phyloP scores from a whole-genome alignment of 352 stramenopile species.

The Pythium aphanidermatum region DNA sequence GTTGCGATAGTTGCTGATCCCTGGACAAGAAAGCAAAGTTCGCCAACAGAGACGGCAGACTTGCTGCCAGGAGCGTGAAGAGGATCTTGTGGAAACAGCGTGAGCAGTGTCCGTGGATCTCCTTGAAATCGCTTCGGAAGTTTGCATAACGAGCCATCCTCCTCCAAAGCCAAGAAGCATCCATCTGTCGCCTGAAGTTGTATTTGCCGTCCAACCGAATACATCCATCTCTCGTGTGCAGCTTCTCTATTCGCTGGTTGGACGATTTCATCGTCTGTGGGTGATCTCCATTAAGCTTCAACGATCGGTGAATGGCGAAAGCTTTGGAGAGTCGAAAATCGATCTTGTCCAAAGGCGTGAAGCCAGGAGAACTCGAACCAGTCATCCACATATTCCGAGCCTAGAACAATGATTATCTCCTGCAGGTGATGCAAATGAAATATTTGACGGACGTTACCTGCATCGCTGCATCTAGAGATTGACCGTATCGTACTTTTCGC shows the following conservation, averaged over 20 bases:
- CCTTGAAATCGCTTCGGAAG: constrained; percentile 8
- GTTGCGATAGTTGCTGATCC: constrained; percentile 18
- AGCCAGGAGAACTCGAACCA: neutral
- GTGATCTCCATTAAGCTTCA: too few species aligned
- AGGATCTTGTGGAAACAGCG: constrained; percentile 30
- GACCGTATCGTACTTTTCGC: constrained; percentile 52
- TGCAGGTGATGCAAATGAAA: too few species aligned
- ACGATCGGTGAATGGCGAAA: too few species aligned
- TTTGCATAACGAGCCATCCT: constrained; percentile 30
- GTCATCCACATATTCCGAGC: constrained; percentile 1
- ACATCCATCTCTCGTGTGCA: constrained; percentile 14
- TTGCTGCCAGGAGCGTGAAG: constrained; percentile 10
- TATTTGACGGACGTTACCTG: too few species aligned
- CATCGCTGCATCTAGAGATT: constrained; percentile 37
- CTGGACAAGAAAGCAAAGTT: constrained; percentile 29
- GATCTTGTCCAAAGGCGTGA: too few species aligned
- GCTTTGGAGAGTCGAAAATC: too few species aligned
- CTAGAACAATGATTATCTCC: neutral
- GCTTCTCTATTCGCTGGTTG: constrained; percentile 1
- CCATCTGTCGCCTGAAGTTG: constrained; percentile 33
- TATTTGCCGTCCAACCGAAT: constrained; percentile 29
- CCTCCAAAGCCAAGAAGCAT: constrained; percentile 31
- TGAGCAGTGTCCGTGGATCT: constrained; percentile 32
- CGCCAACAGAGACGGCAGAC: constrained; percentile 14
- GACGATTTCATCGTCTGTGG: too few species aligned